Conservation (phyloP, 2,329 filamentous ascomycete genomes). For the Hymenoscyphus infarciens region DNA sequence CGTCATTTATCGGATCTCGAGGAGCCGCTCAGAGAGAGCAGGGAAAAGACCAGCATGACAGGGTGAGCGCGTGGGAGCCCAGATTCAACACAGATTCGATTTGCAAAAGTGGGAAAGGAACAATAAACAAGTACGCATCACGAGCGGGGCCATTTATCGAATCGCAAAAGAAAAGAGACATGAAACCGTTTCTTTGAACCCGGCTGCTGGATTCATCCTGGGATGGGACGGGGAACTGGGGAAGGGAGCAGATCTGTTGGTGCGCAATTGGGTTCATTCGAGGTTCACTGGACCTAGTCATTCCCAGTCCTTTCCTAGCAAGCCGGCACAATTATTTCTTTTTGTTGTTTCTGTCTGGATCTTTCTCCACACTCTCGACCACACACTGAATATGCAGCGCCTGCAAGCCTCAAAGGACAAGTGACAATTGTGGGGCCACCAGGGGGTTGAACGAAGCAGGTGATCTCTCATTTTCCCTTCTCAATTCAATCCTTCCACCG, state of each 20-base stretch:
- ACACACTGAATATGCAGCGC: not conserved
- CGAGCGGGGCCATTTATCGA: not conserved
- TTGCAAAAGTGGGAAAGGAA: conserved; percentile 3
- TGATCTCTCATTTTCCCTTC: conserved; percentile 2
- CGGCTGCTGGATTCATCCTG: not conserved
- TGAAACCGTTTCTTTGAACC: not conserved
- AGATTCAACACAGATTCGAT: not conserved
- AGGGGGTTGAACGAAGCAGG: not conserved
- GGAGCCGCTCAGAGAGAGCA: not conserved
- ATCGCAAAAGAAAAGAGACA: not conserved
- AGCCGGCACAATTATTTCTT: not conserved
- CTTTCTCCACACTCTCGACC: not conserved
- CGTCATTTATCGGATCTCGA: conserved; percentile 1
- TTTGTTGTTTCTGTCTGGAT: not conserved
- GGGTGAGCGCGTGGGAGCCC: not conserved
- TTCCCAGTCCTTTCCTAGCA: not conserved
- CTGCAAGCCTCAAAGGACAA: not conserved
- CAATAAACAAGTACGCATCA: not conserved
- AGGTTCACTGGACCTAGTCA: not conserved
- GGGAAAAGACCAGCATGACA: not conserved
- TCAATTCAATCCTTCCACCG: not conserved
- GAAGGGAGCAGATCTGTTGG: not conserved
- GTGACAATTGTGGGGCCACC: not conserved
- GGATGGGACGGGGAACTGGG: not conserved
- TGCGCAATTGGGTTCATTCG: not conserved